Evolutionary conservation across 2,329 filamentous ascomycete genomes (phyloP).

Genomic region (Pezicula carpinea): DNA sequence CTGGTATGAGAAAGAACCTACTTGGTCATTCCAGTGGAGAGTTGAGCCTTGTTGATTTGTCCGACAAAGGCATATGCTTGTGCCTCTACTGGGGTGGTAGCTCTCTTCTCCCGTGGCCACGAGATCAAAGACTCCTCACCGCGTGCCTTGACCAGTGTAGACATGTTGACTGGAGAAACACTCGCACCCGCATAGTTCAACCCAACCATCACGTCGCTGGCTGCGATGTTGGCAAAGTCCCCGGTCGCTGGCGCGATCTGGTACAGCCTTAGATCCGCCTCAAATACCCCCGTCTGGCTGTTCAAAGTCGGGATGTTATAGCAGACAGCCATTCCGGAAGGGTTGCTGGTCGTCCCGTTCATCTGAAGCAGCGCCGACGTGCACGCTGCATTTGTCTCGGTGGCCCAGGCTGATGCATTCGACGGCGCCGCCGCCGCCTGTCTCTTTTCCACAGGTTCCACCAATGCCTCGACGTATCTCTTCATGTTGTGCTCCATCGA

Average conservation of each 20-base stretch:
- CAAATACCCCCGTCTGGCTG: conserved; percentile 63
- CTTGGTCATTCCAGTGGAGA: conserved; percentile 54
- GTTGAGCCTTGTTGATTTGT: conserved; percentile 54
- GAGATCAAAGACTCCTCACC: conserved; percentile 21
- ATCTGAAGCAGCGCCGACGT: conserved; percentile 49
- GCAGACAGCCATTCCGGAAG: conserved; percentile 73
- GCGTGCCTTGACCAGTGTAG: conserved; percentile 16
- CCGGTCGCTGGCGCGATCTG: conserved; percentile 57
- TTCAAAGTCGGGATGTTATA: conserved; percentile 75
- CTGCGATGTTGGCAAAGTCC: conserved; percentile 46
- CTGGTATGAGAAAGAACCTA: conserved; percentile 36
- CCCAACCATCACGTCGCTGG: conserved; percentile 48
- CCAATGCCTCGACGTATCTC: conserved; percentile 25
- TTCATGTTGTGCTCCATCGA: conserved; percentile 22
- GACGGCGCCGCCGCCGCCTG: conserved; percentile 13
- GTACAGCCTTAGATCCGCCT: conserved; percentile 73
- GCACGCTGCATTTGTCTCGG: conserved; percentile 54
- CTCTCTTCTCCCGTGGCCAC: conserved; percentile 19
- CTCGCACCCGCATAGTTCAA: conserved; percentile 51
- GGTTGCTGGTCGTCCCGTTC: conserved; percentile 56
- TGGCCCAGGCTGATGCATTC: conserved; percentile 53
- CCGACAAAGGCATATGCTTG: conserved; percentile 67
- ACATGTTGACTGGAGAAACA: conserved; percentile 38
- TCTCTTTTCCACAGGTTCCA: conserved; percentile 25
- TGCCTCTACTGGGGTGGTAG: conserved; percentile 38